Evolutionary conservation across 1,139 yeast genomes (phyloP), one percentile per base, ranked within the genome.

Genomic region (Taphrina flavorubra): DNA sequence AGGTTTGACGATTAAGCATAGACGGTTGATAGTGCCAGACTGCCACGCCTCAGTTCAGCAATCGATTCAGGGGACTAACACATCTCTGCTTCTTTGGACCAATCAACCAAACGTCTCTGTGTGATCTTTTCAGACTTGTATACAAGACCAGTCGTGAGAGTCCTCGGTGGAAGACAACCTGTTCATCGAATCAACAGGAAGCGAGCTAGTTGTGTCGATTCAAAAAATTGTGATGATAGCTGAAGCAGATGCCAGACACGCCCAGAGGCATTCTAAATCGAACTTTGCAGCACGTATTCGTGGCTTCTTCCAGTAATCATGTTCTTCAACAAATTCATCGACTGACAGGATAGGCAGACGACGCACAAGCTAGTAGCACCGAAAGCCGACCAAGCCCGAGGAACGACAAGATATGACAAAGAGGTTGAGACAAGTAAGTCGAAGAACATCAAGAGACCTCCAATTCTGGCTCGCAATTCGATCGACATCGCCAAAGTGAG

Each of bases 401-500:
- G 16, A 18, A 13, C 10, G 51, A 10, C 10, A 6, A 16, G 10
- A 10, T 18, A 6, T n/a, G n/a, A n/a, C 11, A n/a, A 4, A 16
- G 51, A 46, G n/a, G n/a, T 13, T 16, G 25, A 13, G 2, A 8
- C 2, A n/a, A 46, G n/a, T 13, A 3, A n/a, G 25, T 10, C n/a
- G 11, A 18, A 18, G 31, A 14, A 10, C 16, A 31, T 10, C 14
- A 37, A 46, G 31, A 44, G 56, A 34, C 67, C 67, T 40, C 56
- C 59, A 11, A 46, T 63, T 16, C 20, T 46, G 11, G 47, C 59
- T 14, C 67, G 67, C 14, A 63, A 63, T 37, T 63, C 67, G 36
- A 63, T 63, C 39, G 67, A 63, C 25, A 34, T 63, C 16, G 67
- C 67, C 31, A 56, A 57, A 18, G 60, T 58, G 5, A 46, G 59